Percentiles rank a stretch among this genome's conserved stretches.
phyloP scores from a whole-genome alignment of 148 eudicot genomes.

The Pharnaceum exiguum region DNA sequence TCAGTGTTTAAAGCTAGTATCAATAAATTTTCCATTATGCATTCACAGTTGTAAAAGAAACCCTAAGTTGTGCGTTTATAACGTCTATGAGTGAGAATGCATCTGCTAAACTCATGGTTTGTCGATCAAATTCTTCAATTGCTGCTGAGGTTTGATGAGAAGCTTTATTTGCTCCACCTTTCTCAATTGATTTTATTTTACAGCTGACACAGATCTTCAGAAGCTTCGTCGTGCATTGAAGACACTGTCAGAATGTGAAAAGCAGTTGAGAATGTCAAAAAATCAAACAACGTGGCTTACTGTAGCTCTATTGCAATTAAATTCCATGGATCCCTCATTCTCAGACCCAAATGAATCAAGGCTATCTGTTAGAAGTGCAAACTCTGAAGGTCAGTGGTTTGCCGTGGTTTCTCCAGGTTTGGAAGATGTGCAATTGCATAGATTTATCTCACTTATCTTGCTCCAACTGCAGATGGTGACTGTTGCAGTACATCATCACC shows the following conservation, averaged over 20 bases:
- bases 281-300: constrained; percentile 95
- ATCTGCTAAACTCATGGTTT: no score
- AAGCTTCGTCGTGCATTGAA: constrained; percentile 80
- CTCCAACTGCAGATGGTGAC: constrained; percentile 61
- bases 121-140: not conserved
- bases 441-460: not conserved
- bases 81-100: no score
- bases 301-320: constrained; percentile 81
- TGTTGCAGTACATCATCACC: constrained; percentile 71
- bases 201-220: constrained; percentile 81
- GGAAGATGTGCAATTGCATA: not conserved
- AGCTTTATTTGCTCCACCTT: not conserved
- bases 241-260: constrained; percentile 83
- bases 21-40: no score
- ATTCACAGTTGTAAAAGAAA: no score
- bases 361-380: constrained; percentile 44
- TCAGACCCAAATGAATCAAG: constrained; percentile 52
- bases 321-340: constrained; percentile 44
- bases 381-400: constrained; percentile 51
- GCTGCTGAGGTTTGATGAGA: not conserved
- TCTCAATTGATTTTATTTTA: not conserved
- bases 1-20: no score
- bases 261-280: constrained; percentile 73
- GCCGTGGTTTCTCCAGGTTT: not conserved
- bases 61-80: no score